Evolutionary conservation across 805 yeast species (phyloP).

Genomic region (Dipodascopsis uninucleata): DNA sequence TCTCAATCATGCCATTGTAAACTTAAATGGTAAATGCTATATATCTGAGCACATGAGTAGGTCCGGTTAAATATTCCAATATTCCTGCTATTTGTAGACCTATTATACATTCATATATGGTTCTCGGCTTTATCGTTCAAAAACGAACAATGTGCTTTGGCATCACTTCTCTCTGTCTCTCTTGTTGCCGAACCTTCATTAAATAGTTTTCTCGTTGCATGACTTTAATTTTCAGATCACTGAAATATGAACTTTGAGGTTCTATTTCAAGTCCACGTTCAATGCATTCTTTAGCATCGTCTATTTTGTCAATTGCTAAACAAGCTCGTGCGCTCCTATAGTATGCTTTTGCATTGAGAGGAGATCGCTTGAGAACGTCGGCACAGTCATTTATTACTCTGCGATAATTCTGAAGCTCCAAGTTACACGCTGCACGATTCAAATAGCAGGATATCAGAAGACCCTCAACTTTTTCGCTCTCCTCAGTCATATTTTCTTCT

Average conservation of each 20-base stretch:
- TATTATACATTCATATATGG: too few relatives aligned
- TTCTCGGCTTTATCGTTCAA: background rate
- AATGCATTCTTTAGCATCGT: slow-evolving; percentile 67
- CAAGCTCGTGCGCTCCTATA: slow-evolving; percentile 83
- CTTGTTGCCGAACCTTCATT: slow-evolving; percentile 34
- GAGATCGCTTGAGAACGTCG: slow-evolving; percentile 60
- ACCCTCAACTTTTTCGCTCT: slow-evolving; percentile 39
- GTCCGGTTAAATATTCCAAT: too few relatives aligned
- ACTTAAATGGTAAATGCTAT: too few relatives aligned
- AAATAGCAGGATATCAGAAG: slow-evolving; percentile 62
- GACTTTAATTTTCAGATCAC: slow-evolving; percentile 44
- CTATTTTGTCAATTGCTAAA: slow-evolving; percentile 57
- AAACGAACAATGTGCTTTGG: slow-evolving; percentile 30
- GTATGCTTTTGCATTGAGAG: slow-evolving; percentile 75
- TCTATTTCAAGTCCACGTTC: slow-evolving; percentile 64
- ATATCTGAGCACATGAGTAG: too few relatives aligned
- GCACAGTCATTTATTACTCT: slow-evolving; percentile 83
- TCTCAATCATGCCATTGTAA: too few relatives aligned
- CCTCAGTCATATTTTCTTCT: slow-evolving; percentile 21
- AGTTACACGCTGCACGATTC: slow-evolving; percentile 88
- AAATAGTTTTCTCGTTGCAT: slow-evolving; percentile 38
- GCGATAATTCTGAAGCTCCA: slow-evolving; percentile 80
- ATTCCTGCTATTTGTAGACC: too few relatives aligned
- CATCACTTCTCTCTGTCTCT: slow-evolving; percentile 38
- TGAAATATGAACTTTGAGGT: slow-evolving; percentile 54